Evolutionary conservation across 2,329 filamentous ascomycete species (phyloP).

Genomic region (Hirsutella minnesotensis): DNA sequence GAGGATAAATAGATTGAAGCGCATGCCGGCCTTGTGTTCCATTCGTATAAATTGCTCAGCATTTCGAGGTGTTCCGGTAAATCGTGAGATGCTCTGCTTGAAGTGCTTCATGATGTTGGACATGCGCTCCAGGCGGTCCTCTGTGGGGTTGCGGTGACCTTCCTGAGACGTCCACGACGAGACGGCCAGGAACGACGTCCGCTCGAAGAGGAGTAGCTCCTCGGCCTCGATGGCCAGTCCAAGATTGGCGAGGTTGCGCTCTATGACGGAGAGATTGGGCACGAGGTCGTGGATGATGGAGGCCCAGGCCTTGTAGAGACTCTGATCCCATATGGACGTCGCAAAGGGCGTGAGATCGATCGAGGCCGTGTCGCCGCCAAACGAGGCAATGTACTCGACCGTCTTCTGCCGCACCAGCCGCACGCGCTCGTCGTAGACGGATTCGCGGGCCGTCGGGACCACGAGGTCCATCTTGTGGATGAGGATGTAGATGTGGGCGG

Average conservation of each 20-base stretch:
- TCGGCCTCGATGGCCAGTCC: slow-evolving; percentile 82
- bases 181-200: slow-evolving; percentile 93
- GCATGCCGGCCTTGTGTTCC: slow-evolving; percentile 63
- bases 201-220: slow-evolving; percentile 88
- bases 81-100: slow-evolving; percentile 72
- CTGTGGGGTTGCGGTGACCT: slow-evolving; percentile 72
- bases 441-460: slow-evolving; percentile 63
- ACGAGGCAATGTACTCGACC: slow-evolving; percentile 32
- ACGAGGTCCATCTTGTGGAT: slow-evolving; percentile 99
- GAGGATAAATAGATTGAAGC: slow-evolving; percentile 88
- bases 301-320: slow-evolving; percentile 95
- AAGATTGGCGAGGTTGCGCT: slow-evolving; percentile 71
- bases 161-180: slow-evolving; percentile 73
- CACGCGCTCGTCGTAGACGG: slow-evolving; percentile 76
- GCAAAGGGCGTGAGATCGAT: slow-evolving; percentile 78
- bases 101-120: slow-evolving; percentile 98
- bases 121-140: slow-evolving; percentile 85
- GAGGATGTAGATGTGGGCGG: slow-evolving; percentile 81
- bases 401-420: slow-evolving; percentile 67
- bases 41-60: slow-evolving; percentile 72
- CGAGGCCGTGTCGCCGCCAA: slow-evolving; percentile 15
- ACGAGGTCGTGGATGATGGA: slow-evolving; percentile 96
- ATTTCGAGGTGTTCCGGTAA: slow-evolving; percentile 69
- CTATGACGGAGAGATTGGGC: slow-evolving; percentile 83
- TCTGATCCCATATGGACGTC: slow-evolving; percentile 98